phyloP scores from a whole-genome alignment of 805 yeast species.

The Lipomyces yamanashiensis region DNA sequence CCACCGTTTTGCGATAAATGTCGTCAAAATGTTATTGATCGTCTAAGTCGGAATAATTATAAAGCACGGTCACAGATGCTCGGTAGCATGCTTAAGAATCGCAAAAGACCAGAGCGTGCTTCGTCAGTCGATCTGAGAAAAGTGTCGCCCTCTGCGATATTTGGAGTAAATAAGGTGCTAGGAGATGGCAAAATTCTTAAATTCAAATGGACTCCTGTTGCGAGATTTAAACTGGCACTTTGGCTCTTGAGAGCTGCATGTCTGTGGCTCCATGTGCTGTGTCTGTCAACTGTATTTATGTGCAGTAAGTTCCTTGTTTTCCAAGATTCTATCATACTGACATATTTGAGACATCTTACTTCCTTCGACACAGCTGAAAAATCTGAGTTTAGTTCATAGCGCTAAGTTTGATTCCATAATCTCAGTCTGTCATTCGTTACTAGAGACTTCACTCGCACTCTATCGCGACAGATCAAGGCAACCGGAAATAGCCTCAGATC shows the following conservation, averaged over 20 bases:
- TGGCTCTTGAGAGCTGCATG: conserved; percentile 23
- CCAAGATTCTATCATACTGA: neutral
- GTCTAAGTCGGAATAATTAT: conserved; percentile 21
- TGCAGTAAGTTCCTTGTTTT: conserved; percentile 7
- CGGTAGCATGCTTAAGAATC: conserved; percentile 21
- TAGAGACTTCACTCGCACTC: neutral
- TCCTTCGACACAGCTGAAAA: neutral
- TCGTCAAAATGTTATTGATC: conserved; percentile 1
- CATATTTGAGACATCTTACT: conserved; percentile 6
- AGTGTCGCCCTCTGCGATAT: conserved; percentile 5
- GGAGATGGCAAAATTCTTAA: conserved; percentile 15
- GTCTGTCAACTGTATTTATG: conserved; percentile 1
- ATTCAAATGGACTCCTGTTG: conserved; percentile 11
- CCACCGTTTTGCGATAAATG: conserved; percentile 30
- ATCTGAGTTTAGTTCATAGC: neutral
- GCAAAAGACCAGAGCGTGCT: neutral
- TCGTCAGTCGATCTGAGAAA: conserved; percentile 6
- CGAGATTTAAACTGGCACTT: conserved; percentile 8
- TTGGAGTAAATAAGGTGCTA: conserved; percentile 1
- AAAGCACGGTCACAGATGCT: conserved; percentile 23
- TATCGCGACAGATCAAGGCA: neutral
- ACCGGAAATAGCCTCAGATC: neutral
- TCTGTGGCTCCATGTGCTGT: conserved; percentile 7
- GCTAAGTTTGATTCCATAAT: neutral
- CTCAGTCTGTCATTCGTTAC: neutral